Evolutionary conservation across 1,284 basidiomycete genomes (phyloP), one percentile per base, ranked within the genome.

Genomic region (Porogramme epimiltina): DNA sequence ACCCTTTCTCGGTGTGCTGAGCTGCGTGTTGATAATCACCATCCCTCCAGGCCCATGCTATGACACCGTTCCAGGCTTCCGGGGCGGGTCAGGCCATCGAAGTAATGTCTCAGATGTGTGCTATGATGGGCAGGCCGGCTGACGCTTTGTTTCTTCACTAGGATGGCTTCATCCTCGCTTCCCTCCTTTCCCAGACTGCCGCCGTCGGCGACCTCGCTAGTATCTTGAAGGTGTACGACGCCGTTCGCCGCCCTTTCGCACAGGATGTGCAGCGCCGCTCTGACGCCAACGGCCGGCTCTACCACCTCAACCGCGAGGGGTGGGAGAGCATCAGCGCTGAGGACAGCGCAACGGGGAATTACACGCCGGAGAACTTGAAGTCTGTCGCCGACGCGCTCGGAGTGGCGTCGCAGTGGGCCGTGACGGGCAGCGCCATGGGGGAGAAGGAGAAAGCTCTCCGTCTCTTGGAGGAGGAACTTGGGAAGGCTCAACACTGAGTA

Each of bases 21-120:
- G 5, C 15, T 13, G 8, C 9, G 25, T 28, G 13, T 6, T 1
- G n/a, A 8, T 4, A 4, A 11, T 19, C 5, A 8, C 25, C 3
- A 11, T 19, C 22, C 15, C 41, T 20, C 4, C 22, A 59, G 58
- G 58, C 54, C 1, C 58, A 59, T 42, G 47, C 52, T 4, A 54
- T 56, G 70, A 66, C 68, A 3, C 72, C 72, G 0, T 62, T 68
- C 49, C 70, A 70, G 51, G 71, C 67, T 2, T 69, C 71, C n/a
- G 72, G 73, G 4, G 72, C 66, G 6, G 71, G 73, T 0, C 73
- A 74, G 59, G 71, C 69, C 1, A 69, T 74, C 38, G 73, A 73
- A 60, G 70, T 69, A 39, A 10, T 24, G 43, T 4, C 22, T 25
- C 34, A 38, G 24, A 16, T 13, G 39, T 2, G 34, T 18, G 34